Conservation (phyloP, 1,284 basidiomycete genomes). For the Stereum hirsutum region DNA sequence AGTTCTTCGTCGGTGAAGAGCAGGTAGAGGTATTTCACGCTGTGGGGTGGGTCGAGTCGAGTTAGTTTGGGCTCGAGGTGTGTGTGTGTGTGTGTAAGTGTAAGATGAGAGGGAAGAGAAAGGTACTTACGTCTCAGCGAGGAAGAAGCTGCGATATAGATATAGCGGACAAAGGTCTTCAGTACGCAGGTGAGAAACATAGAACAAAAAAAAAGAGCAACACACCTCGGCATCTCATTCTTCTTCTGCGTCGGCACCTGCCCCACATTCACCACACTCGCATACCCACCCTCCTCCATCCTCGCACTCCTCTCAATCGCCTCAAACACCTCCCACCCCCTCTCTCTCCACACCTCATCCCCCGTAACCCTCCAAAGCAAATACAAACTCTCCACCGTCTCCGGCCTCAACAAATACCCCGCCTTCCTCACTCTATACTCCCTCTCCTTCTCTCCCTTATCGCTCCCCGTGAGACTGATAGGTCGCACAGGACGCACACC, state of each 20-base stretch:
- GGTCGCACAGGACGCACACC: conserved; percentile 26
- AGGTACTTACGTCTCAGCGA: conserved; percentile 53
- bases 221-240: conserved; percentile 65
- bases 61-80: no score
- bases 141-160: conserved; percentile 46
- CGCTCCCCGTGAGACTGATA: conserved; percentile 21
- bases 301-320: conserved; percentile 53
- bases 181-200: background rate
- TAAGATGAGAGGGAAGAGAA: background rate
- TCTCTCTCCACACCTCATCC: conserved; percentile 61
- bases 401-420: conserved; percentile 39
- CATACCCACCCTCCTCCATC: conserved; percentile 41
- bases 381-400: conserved; percentile 67
- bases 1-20: conserved; percentile 49
- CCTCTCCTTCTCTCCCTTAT: conserved; percentile 16
- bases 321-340: conserved; percentile 70
- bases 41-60: conserved; percentile 12
- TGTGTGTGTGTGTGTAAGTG: no score
- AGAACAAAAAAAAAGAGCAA: background rate
- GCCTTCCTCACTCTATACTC: conserved; percentile 31
- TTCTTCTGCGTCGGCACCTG: conserved; percentile 21
- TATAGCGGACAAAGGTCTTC: background rate
- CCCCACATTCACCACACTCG: conserved; percentile 44
- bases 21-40: conserved; percentile 61
- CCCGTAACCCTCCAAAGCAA: conserved; percentile 65